These are phyloP conservation scores for Prasinococcaceae sp. DNA, from an alignment of 139 green algal species.

Conservation along the genomic window DNA sequence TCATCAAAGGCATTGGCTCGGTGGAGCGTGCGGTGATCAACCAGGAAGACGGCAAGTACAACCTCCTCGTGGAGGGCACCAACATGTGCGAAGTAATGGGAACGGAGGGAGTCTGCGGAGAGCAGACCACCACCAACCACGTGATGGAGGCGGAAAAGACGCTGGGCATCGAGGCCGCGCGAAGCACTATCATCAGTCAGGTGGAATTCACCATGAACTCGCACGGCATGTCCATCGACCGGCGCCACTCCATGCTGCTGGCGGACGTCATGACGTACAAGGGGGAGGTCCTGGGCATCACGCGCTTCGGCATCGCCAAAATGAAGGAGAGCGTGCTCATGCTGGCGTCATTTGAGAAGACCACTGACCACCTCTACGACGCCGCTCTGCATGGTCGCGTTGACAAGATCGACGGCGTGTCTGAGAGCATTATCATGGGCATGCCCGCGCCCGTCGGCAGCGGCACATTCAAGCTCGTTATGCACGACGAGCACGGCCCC, in stretches of 20 bases:
- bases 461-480: slow-evolving; percentile 65
- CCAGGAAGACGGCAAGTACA: slow-evolving; percentile 35
- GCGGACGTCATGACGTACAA: slow-evolving; percentile 98
- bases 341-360: slow-evolving; percentile 97
- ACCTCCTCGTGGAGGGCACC: slow-evolving; percentile 63
- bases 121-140: slow-evolving; percentile 76
- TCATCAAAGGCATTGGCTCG: slow-evolving; percentile 72
- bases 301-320: slow-evolving; percentile 93
- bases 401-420: slow-evolving; percentile 63
- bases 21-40: slow-evolving; percentile 84
- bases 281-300: slow-evolving; percentile 97
- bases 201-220: slow-evolving; percentile 79
- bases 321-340: slow-evolving; percentile 99
- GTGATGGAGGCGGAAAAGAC: slow-evolving; percentile 67
- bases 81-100: slow-evolving; percentile 64
- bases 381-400: slow-evolving; percentile 57
- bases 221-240: slow-evolving; percentile 93
- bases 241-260: slow-evolving; percentile 89
- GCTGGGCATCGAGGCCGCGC: slow-evolving; percentile 88
- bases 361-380: slow-evolving; percentile 95
- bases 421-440: slow-evolving; percentile 98
- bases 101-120: slow-evolving; percentile 56
- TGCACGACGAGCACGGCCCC: neutral
- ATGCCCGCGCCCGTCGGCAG: slow-evolving; percentile 94
- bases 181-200: slow-evolving; percentile 65